phyloP scores from a whole-genome alignment of 768 basidiomycete species.

The Tylopilus cervinicoccineus region DNA sequence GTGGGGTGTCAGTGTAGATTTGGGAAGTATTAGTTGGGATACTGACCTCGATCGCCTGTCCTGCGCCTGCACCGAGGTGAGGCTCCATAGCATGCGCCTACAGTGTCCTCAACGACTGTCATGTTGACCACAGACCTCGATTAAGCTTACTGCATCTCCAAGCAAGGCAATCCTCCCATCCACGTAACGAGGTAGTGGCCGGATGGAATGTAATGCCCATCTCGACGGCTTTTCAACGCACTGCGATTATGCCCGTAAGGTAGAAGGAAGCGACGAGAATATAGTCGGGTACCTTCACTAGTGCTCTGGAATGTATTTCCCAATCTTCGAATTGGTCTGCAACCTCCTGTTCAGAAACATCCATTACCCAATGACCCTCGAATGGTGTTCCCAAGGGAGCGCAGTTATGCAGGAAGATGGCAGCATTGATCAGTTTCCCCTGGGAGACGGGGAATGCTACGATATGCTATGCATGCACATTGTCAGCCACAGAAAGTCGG shows the following conservation, averaged over 20 bases:
- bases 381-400: slow-evolving; percentile 29
- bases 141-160: slow-evolving; percentile 43
- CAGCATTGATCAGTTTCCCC: slow-evolving; percentile 35
- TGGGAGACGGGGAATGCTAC: slow-evolving; percentile 38
- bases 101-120: not conserved
- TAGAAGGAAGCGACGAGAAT: not conserved
- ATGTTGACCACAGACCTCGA: not conserved
- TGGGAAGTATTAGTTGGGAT: not conserved
- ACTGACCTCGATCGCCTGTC: slow-evolving; percentile 46
- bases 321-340: slow-evolving; percentile 27
- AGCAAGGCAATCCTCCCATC: slow-evolving; percentile 39
- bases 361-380: slow-evolving; percentile 28
- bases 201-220: slow-evolving; percentile 44
- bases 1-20: not conserved
- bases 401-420: slow-evolving; percentile 27
- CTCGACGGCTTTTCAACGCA: slow-evolving; percentile 34
- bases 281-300: slow-evolving; percentile 14
- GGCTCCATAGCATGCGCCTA: slow-evolving; percentile 47
- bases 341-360: slow-evolving; percentile 31
- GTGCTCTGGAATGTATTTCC: slow-evolving; percentile 4
- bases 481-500: not conserved
- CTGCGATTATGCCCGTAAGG: slow-evolving; percentile 16
- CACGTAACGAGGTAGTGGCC: slow-evolving; percentile 37
- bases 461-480: slow-evolving; percentile 31
- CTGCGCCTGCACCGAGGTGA: slow-evolving; percentile 45